Evolutionary conservation across 2,329 filamentous ascomycete species (phyloP).

Genomic region (Aspergillus fumigatus): DNA sequence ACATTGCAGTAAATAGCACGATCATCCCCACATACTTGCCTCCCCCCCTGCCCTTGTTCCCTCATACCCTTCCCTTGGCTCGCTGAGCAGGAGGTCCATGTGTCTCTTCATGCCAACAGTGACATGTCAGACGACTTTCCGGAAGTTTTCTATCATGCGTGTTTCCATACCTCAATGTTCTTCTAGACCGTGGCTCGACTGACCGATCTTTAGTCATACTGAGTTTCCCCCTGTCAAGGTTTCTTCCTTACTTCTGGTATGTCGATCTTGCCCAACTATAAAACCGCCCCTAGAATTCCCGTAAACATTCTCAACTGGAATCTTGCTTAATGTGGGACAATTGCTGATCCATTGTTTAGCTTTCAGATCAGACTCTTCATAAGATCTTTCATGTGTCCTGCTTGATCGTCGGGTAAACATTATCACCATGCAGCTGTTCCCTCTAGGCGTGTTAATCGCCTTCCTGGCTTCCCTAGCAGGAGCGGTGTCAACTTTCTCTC

Average conservation of each 20-base stretch:
- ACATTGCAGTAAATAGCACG: neutral
- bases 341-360: slow-evolving; percentile 4
- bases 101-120: slow-evolving; percentile 4
- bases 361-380: slow-evolving; percentile 1
- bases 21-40: neutral
- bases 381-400: slow-evolving; percentile 15
- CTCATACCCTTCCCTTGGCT: neutral
- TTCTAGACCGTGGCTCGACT: slow-evolving; percentile 5
- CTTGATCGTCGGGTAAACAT: slow-evolving; percentile 12
- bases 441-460: slow-evolving; percentile 21
- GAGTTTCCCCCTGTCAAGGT: slow-evolving; percentile 7
- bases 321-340: slow-evolving; percentile 1
- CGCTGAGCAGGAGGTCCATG: slow-evolving; percentile 6
- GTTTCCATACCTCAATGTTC: slow-evolving; percentile 3
- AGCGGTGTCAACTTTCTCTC: slow-evolving; percentile 54
- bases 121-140: slow-evolving; percentile 18
- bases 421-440: slow-evolving; percentile 26
- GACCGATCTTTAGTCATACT: slow-evolving; percentile 1
- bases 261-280: slow-evolving; percentile 19
- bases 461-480: slow-evolving; percentile 19
- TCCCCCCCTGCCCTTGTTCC: slow-evolving; percentile 2
- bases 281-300: slow-evolving; percentile 27
- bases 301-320: slow-evolving; percentile 19
- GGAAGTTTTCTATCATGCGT: slow-evolving; percentile 7
- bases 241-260: slow-evolving; percentile 12